phyloP scores from a whole-genome alignment of 345 rosid species.

The Ailanthus altissimus region DNA sequence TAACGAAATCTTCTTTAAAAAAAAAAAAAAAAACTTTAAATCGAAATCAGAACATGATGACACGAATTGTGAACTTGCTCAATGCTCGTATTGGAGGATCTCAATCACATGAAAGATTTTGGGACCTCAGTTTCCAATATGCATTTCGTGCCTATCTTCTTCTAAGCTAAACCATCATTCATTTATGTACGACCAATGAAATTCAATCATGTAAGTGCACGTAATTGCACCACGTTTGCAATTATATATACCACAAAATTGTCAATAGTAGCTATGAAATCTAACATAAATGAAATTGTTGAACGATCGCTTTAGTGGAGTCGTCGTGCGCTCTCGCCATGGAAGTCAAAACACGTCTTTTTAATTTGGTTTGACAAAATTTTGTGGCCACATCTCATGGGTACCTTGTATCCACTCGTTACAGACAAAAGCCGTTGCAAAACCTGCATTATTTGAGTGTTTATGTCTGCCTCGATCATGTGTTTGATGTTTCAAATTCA shows the following conservation, averaged over 20 bases:
- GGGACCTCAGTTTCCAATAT: background rate
- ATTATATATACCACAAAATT: background rate
- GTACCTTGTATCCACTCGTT: slow-evolving; percentile 14
- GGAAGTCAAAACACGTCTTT: no score
- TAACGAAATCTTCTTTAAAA: no score
- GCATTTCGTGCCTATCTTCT: no score
- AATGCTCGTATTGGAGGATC: background rate
- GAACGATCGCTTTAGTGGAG: no score
- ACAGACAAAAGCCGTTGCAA: slow-evolving; percentile 33
- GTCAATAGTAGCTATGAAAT: background rate
- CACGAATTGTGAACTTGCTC: no score
- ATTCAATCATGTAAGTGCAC: background rate
- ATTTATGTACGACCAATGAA: background rate
- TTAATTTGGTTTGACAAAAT: no score
- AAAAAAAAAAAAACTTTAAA: no score
- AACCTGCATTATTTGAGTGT: slow-evolving; percentile 7
- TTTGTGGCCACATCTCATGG: background rate
- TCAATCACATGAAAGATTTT: no score
- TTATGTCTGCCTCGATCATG: background rate
- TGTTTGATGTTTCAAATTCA: slow-evolving; percentile 15
- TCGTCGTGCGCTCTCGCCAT: no score
- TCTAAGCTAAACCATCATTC: no score
- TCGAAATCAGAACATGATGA: no score
- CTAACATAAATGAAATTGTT: no score
- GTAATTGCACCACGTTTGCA: background rate